A percentile compares a stretch with the other conserved stretches of the same genome.
phyloP scores from a whole-genome alignment of 345 rosid genomes.

The Microcos paniculata region DNA sequence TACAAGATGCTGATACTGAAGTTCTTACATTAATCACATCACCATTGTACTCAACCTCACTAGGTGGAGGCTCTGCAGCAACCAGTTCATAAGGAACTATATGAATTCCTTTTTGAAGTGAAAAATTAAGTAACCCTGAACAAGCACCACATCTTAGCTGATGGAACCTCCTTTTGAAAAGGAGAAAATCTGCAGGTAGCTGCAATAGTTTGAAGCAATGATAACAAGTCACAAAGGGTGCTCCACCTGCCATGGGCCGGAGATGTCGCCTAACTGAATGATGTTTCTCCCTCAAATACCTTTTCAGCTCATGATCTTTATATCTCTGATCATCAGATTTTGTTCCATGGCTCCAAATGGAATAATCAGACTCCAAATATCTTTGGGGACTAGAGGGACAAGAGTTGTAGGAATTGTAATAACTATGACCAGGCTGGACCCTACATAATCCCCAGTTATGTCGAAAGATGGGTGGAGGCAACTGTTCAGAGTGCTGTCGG shows the following conservation, averaged over 20 bases:
- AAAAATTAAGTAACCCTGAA: slow-evolving; percentile 56
- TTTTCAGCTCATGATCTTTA: slow-evolving; percentile 38
- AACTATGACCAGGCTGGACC: slow-evolving; percentile 31
- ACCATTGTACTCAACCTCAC: slow-evolving; percentile 30
- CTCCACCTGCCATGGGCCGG: slow-evolving; percentile 81
- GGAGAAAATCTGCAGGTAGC: slow-evolving; percentile 82
- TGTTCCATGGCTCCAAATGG: slow-evolving; percentile 34
- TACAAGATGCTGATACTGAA: slow-evolving; percentile 19
- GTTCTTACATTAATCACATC: slow-evolving; percentile 20
- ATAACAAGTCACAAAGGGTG: slow-evolving; percentile 70
- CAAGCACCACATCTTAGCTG: slow-evolving; percentile 77
- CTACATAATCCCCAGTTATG: slow-evolving; percentile 26
- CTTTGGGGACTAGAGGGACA: slow-evolving; percentile 60
- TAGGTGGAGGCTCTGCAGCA: slow-evolving; percentile 32
- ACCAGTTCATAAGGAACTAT: slow-evolving; percentile 42
- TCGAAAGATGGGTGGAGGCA: slow-evolving; percentile 23
- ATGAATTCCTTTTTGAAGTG: slow-evolving; percentile 55
- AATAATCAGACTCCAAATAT: slow-evolving; percentile 43
- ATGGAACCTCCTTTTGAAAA: slow-evolving; percentile 58
- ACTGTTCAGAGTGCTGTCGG: slow-evolving; percentile 37
- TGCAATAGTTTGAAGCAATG: slow-evolving; percentile 53
- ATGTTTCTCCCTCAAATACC: slow-evolving; percentile 42
- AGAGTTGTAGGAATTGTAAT: slow-evolving; percentile 43
- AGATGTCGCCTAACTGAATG: slow-evolving; percentile 54
- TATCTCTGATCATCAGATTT: slow-evolving; percentile 51